Base-by-base conservation (phyloP, 768 basidiomycete species). In the Psilocybe cubensis region DNA sequence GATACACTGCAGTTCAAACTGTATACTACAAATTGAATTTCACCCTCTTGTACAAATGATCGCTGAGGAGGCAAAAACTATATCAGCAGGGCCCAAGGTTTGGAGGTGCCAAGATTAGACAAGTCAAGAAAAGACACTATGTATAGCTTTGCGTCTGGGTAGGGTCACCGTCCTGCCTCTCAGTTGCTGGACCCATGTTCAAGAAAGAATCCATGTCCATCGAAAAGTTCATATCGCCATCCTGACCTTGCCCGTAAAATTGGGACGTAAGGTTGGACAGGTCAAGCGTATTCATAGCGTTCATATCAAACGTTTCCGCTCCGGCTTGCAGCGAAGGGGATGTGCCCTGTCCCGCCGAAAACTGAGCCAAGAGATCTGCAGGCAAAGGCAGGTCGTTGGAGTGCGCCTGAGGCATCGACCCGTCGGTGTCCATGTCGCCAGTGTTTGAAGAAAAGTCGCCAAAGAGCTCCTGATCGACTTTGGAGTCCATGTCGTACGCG, bases 201-300 rank as follows among this genome's bases (percentile, higher is more conserved):
- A 86, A 68, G 49, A 87, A 74, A 17, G 78, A 75, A 42, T 83
- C 82, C 82, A 87, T 82, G 61, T 83, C 83, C 68, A 76, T 72
- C 1, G 69, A 35, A 59, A 84, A 76, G 58, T 71, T 76, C 70
- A 85, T 76, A 31, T 76, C 82, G 4, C 73, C n/a, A 41, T 72
- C 68, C 43, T 70, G 58, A 27, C 70, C 60, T 52, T 73, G 66
- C 1, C 68, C 70, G 60, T 80, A 80, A 57, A 84, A 82, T 35
- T 72, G 71, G 23, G 76, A 62, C 52, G 72, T 71, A 49, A 86
- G 70, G 50, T 74, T 73, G 5, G 78, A 74, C 4, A 84, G 68
- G 62, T 83, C 82, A 25, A n/a, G n/a, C n/a, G n/a, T n/a, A n/a
- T n/a, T n/a, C n/a, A 84, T 62, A 10, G 75, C 64, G 50, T 75